Percentiles rank a stretch among this genome's conserved stretches.
Evolutionary conservation across 2,329 filamentous ascomycete genomes (phyloP).

Genomic region (Trichoderma polysporum): DNA sequence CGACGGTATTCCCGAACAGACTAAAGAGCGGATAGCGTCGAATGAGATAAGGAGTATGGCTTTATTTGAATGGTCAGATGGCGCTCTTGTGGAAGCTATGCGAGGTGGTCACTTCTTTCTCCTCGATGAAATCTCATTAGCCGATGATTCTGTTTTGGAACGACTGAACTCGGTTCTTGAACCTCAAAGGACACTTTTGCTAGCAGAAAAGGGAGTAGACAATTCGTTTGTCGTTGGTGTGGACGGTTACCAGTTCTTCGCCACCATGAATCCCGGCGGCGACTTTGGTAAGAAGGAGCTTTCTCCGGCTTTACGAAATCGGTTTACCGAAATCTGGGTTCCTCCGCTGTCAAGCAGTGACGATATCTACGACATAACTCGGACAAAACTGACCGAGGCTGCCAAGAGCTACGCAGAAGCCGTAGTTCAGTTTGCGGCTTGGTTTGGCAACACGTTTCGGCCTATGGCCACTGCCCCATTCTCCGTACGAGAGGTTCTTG

Average conservation of each 20-base stretch:
- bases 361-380: slow-evolving; percentile 85
- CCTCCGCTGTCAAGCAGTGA: slow-evolving; percentile 79
- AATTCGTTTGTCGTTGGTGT: slow-evolving; percentile 76
- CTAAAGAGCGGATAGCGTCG: slow-evolving; percentile 47
- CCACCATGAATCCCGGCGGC: slow-evolving; percentile 98
- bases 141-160: slow-evolving; percentile 95
- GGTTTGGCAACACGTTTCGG: slow-evolving; percentile 84
- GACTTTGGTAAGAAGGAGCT: slow-evolving; percentile 98
- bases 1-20: slow-evolving; percentile 48
- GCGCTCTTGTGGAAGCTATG: slow-evolving; percentile 92
- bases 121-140: slow-evolving; percentile 95
- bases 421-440: slow-evolving; percentile 85
- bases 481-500: slow-evolving; percentile 87
- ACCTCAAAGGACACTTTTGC: slow-evolving; percentile 76
- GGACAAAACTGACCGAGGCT: slow-evolving; percentile 64
- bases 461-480: slow-evolving; percentile 73
- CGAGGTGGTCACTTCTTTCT: slow-evolving; percentile 85
- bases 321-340: slow-evolving; percentile 99
- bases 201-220: slow-evolving; percentile 89
- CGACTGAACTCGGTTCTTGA: slow-evolving; percentile 96
- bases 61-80: slow-evolving; percentile 95
- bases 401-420: slow-evolving; percentile 59
- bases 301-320: slow-evolving; percentile 89
- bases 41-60: slow-evolving; percentile 69
- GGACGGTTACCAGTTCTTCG: slow-evolving; percentile 89